Base-by-base conservation (phyloP, 2,329 filamentous ascomycete genomes). In the Leptographium radiaticola region DNA sequence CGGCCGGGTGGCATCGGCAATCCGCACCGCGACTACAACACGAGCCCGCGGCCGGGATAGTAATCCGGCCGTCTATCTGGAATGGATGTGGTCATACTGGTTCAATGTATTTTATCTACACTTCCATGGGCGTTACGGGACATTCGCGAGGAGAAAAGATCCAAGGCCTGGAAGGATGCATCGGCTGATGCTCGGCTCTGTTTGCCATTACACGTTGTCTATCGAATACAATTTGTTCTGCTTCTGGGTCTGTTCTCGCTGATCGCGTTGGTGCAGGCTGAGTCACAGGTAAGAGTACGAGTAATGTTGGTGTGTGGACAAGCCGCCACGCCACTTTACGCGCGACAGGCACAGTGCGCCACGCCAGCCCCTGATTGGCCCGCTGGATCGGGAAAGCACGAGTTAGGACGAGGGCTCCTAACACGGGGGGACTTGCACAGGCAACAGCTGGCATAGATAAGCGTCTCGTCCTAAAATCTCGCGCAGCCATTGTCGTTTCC, bases 1-100 rank as follows among this genome's bases (percentile, higher is more conserved):
- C 70, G 67, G 42, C 73, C 74, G 0, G 75, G 74, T 6, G 74
- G 74, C 46, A 76, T 75, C 42, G 74, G 74, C 20, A 73, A 61
- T 39, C 56, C 60, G 79, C 58, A 51, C 25, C 54, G 55, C 7
- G 58, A 57, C 40, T 53, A 57, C 38, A 40, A 56, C 25, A 20
- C 51, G 31, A 16, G 40, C 13, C 49, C 13, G 10, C 52, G 30
- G 38, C 10, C 39, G 20, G 38, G 31, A 2, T n/a, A 42, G 13
- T 46, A 33, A 34, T 16, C 25, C 25, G 39, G 3, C 34, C 34
- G 34, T 8, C 34, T 13, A 36, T 36, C 10, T 15, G 12, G 16
- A n/a, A 13, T 15, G 12, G 16, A n/a, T 40, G 15, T 40, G 10
- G 11, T 7, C 13, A 40, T 13, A 40, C 16, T 40, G 15, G 39